phyloP scores from a whole-genome alignment of 768 basidiomycete genomes.

The Xanthoconium purpureum region DNA sequence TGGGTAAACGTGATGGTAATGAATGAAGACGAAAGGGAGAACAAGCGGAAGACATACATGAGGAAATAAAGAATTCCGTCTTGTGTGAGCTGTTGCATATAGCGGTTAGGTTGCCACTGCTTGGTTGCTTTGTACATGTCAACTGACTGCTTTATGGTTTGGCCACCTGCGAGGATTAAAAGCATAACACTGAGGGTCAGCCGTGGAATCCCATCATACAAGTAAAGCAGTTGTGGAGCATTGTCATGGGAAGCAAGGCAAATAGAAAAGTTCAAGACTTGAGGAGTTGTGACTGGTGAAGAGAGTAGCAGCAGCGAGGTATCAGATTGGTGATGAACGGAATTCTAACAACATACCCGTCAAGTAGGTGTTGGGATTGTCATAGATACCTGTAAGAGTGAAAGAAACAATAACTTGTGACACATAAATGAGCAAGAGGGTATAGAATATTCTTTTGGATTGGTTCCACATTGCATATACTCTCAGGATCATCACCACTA shows the following conservation, averaged over 20 bases:
- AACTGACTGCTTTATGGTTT: slow-evolving; percentile 1
- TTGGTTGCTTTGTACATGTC: neutral
- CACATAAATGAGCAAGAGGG: slow-evolving; percentile 3
- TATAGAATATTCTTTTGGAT: slow-evolving; percentile 4
- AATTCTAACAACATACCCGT: neutral
- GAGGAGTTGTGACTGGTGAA: neutral
- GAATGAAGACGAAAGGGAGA: too few species aligned
- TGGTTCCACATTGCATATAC: slow-evolving; percentile 14
- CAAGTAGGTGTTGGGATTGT: slow-evolving; percentile 1
- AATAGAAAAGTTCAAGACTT: neutral
- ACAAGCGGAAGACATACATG: slow-evolving; percentile 22
- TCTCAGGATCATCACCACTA: slow-evolving; percentile 15
- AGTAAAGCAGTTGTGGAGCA: neutral
- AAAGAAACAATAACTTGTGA: neutral
- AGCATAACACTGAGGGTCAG: neutral
- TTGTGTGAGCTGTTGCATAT: neutral
- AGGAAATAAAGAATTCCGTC: slow-evolving; percentile 11
- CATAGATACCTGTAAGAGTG: neutral
- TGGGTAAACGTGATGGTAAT: too few species aligned
- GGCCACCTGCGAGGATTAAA: neutral
- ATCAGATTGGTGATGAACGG: neutral
- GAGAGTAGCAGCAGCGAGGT: neutral
- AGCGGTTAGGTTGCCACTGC: neutral
- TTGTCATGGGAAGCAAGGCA: neutral
- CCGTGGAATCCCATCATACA: neutral